Evolutionary conservation across 305 asterid species (phyloP), one percentile per base, ranked within the genome.

Genomic region (Ilex paraguariensis): DNA sequence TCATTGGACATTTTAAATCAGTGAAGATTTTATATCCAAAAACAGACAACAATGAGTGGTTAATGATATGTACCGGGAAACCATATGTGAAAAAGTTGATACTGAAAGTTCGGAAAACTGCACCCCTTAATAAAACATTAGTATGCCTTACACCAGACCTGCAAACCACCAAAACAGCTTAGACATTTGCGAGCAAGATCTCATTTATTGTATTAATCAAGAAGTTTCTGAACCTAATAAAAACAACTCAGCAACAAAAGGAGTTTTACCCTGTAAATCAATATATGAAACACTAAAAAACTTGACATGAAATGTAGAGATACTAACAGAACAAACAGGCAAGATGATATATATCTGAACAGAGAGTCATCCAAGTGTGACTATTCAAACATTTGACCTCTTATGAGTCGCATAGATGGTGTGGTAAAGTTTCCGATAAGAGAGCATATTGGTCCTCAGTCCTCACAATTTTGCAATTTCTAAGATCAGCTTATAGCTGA

Each of bases 21-120:
- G 42, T 36, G 1, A 8, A 36, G 42, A 36, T 36, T 36, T 36
- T 36, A 67, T 62, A 39, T 54, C 65, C 56, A 70, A 60, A 59
- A 56, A 50, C 42, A 54, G 50, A 67, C 21, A 70, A 65, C 28
- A 64, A 21, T 1, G 28, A 60, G 69, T 60, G 57, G 66, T 60
- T 67, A 46, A 36, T 58, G 56, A 73, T 67, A 73, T 82, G 64
- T 88, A 94, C 99, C 81, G 96, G 99, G 80, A 94, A 90, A 66
- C 99, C 99, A 75, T 94, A 94, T 59, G 97, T 88, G 93, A 94
- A 94, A 87, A 95, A 94, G 84, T 94, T 94, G 82, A 94, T 94
- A 52, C 94, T 90, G 77, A 94, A 94, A 75, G 87, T 62, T 76
- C 87, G 87, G 80, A 94, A 94, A 75, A 94, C 85, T 15, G 95